Evolutionary conservation across 2,329 filamentous ascomycete genomes (phyloP), one percentile per base, ranked within the genome.

Genomic region (Trichoderma atroviride): DNA sequence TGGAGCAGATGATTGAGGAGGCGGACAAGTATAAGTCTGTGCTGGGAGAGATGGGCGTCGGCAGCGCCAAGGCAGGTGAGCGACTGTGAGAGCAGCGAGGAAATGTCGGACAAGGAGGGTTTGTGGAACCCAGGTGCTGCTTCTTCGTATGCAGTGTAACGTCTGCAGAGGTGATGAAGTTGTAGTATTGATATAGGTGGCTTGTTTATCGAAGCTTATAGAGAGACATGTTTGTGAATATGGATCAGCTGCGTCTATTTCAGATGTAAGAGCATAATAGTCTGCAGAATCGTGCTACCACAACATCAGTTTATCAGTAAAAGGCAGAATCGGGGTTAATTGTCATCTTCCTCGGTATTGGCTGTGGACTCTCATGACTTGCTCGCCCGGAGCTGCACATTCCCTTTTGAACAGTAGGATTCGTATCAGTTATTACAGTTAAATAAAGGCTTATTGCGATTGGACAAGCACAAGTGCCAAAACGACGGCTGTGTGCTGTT

Each of bases 1-100:
- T 87, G 78, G 89, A 89, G 74, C 92, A 93, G 76, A 97, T 98
- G 95, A 83, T 85, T 71, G 84, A 84, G 11, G 95, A 97, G 83
- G 94, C 94, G 11, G 84, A 86, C 73, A 83, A 86, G 82, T 88
- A 94, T 75, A 87, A 86, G 69, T 76, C 77, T 58, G 84, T 83
- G 13, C 73, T 90, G 73, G 77, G 74, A 70, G 79, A 81, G 72
- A 82, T 85, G 81, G 80, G 77, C 0, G 65, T 76, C 37, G 74
- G 75, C 47, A 75, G 19, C 19, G 50, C 64, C 24, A 67, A 33
- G 31, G 40, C 29, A 35, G 11, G 29, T n/a, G 64, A 67, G 64
- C 53, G 53, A 31, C 10, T 67, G 66, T 69, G 35, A 56, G 37
- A 29, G 35, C 10, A 59, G 66, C 62, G 29, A 56, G 37, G 56